Percentiles rank a stretch among this genome's conserved stretches.
Conservation (phyloP, 148 eudicot genomes). For the Mesembryanthemum crystallinum region DNA sequence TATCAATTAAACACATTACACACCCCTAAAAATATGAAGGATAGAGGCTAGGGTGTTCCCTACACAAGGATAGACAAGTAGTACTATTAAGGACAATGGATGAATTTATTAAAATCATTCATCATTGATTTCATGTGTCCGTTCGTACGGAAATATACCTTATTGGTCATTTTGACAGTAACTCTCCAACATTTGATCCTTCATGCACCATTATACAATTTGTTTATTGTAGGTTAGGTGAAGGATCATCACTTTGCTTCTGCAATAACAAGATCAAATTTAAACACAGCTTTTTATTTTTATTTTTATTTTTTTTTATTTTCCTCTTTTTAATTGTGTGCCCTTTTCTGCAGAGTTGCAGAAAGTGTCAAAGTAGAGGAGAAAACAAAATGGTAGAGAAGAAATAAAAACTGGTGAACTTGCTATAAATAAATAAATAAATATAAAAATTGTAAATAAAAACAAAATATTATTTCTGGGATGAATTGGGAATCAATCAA, state of each 20-base stretch:
- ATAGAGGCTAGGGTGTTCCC: too few species aligned
- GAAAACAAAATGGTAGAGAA: not conserved
- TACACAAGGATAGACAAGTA: too few species aligned
- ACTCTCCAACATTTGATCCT: not conserved
- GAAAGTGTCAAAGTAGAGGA: not conserved
- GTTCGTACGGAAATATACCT: constrained; percentile 28
- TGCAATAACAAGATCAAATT: not conserved
- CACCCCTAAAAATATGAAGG: too few species aligned
- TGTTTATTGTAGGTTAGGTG: not conserved
- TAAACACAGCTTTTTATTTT: not conserved
- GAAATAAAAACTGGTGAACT: not conserved
- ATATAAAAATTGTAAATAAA: not conserved
- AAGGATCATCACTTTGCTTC: constrained; percentile 10
- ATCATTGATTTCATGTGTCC: constrained; percentile 12
- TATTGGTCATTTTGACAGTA: constrained; percentile 5
- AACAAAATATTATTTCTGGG: not conserved
- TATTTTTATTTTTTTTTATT: too few species aligned
- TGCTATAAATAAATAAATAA: not conserved
- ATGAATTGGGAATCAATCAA: constrained; percentile 21
- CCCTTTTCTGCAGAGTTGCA: not conserved
- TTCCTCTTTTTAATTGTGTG: too few species aligned
- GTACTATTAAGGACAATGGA: not conserved
- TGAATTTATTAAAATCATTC: not conserved
- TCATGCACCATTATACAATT: constrained; percentile 1
- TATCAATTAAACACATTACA: too few species aligned